Conservation (phyloP, 192 early-diverging fungal genomes). For the Coemansia sp. region DNA sequence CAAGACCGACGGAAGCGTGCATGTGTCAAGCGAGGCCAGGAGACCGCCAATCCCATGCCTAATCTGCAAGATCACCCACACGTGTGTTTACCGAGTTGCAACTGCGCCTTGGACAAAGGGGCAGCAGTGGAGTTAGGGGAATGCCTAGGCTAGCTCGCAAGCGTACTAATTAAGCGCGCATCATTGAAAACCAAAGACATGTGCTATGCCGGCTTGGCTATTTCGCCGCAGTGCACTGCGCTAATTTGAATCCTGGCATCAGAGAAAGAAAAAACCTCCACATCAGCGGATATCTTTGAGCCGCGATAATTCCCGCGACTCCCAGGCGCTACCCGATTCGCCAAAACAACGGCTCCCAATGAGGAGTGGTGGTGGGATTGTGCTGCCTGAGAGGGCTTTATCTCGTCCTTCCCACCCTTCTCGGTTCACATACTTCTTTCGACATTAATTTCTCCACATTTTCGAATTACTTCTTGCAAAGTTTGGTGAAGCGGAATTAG, state of each 20-base stretch:
- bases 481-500: background rate
- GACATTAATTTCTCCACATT: slow-evolving; percentile 2
- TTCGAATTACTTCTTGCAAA: slow-evolving; percentile 5
- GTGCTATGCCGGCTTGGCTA: background rate
- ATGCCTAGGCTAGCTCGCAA: background rate
- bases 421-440: slow-evolving; percentile 3
- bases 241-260: background rate
- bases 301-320: background rate
- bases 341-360: background rate
- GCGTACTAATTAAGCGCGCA: background rate
- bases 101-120: background rate
- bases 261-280: background rate
- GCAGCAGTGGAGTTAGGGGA: background rate
- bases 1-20: background rate
- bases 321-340: background rate
- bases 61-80: slow-evolving; percentile 1
- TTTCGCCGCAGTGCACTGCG: slow-evolving; percentile 1
- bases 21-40: background rate
- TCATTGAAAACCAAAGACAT: background rate
- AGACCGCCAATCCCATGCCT: background rate
- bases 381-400: background rate
- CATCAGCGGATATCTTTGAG: background rate
- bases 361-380: background rate
- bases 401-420: background rate
- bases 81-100: background rate